phyloP scores from a whole-genome alignment of 768 basidiomycete genomes.

The Dentipellis fragilis region DNA sequence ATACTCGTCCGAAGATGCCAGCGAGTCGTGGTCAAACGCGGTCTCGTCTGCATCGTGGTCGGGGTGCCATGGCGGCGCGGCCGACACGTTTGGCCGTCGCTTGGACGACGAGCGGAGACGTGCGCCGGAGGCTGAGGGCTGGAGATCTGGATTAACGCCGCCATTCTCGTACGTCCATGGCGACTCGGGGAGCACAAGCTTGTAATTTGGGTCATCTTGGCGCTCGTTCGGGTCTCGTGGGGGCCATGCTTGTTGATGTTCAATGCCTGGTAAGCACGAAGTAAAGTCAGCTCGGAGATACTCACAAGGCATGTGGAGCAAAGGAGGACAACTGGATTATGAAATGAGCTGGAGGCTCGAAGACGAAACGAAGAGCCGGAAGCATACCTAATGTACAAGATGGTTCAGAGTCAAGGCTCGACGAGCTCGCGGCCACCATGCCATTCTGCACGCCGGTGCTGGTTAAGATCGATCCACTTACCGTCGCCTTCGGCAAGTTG shows the following conservation, averaged over 20 bases:
- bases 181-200: constrained; percentile 41
- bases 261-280: constrained; percentile 2
- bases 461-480: constrained; percentile 48
- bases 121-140: constrained; percentile 40
- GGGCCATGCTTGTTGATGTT: constrained; percentile 43
- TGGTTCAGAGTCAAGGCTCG: neutral
- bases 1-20: constrained; percentile 20
- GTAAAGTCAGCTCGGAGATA: neutral
- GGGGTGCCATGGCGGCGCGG: constrained; percentile 70
- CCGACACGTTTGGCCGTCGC: constrained; percentile 27
- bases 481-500: constrained; percentile 61
- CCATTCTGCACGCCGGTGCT: neutral
- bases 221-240: constrained; percentile 51
- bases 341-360: too few relatives aligned
- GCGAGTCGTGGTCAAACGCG: constrained; percentile 20
- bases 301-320: too few relatives aligned
- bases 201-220: constrained; percentile 23
- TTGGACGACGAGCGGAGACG: constrained; percentile 18
- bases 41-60: constrained; percentile 39
- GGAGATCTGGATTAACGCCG: constrained; percentile 64
- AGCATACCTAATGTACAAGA: too few relatives aligned
- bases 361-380: too few relatives aligned
- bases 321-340: too few relatives aligned
- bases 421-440: neutral
- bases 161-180: constrained; percentile 87